Evolutionary conservation across 306 rosid species (phyloP).

Genomic region (Fragaria nilgerrensis): DNA sequence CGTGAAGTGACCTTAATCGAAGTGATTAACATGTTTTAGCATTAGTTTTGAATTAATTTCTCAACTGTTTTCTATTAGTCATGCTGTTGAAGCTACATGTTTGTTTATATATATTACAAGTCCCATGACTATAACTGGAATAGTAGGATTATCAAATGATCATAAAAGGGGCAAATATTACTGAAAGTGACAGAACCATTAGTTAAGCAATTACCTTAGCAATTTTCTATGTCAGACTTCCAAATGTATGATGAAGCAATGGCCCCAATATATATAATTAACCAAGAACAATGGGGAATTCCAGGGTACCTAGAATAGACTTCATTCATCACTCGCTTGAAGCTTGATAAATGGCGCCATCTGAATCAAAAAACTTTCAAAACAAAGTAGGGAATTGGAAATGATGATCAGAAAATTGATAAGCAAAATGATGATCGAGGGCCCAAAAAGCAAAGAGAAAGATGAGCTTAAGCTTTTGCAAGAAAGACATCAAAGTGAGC

Average conservation of each 20-base stretch:
- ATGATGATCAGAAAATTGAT: not conserved
- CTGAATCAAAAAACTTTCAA: not conserved
- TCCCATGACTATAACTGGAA: not conserved
- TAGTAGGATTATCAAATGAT: not conserved
- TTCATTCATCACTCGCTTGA: not conserved
- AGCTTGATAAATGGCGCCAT: not conserved
- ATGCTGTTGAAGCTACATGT: not conserved
- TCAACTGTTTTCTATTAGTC: not conserved
- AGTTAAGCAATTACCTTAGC: not conserved
- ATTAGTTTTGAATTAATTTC: not conserved
- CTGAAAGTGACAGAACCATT: not conserved
- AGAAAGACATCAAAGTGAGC: constrained; percentile 24
- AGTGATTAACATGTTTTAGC: not conserved
- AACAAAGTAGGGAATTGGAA: not conserved
- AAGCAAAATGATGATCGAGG: constrained; percentile 5
- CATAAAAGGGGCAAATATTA: not conserved
- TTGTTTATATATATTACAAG: not conserved
- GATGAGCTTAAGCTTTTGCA: constrained; percentile 14
- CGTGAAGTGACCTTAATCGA: not conserved
- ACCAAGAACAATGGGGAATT: not conserved
- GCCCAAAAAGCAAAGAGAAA: constrained; percentile 12
- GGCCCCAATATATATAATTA: not conserved
- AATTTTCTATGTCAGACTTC: not conserved
- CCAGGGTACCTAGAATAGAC: not conserved
- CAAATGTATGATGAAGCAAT: not conserved